phyloP scores from a whole-genome alignment of 352 stramenopile species.

The Globisporangium paroecandrum region DNA sequence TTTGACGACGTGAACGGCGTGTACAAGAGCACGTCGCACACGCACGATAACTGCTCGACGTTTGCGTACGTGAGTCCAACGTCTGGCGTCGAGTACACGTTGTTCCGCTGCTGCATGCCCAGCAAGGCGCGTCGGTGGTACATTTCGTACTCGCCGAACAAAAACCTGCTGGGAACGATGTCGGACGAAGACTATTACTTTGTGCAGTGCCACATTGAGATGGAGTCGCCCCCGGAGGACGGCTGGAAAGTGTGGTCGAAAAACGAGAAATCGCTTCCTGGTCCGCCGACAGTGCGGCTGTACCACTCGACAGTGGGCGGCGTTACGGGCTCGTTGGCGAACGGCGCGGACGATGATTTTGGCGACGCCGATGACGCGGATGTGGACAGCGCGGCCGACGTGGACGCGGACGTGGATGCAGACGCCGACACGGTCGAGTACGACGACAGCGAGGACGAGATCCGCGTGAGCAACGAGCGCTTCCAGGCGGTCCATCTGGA shows the following conservation, averaged over 20 bases:
- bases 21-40: conserved; percentile 85
- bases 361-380: conserved; percentile 35
- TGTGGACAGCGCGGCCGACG: conserved; percentile 67
- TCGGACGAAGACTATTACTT: conserved; percentile 89
- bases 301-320: conserved; percentile 60
- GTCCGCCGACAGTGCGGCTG: conserved; percentile 63
- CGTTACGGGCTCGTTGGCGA: conserved; percentile 1
- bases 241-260: conserved; percentile 88
- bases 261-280: conserved; percentile 70
- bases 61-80: conserved; percentile 49
- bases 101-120: conserved; percentile 98
- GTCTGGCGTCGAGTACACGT: conserved; percentile 83
- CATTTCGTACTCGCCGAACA: conserved; percentile 94
- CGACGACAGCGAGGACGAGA: conserved; percentile 88
- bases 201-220: conserved; percentile 74
- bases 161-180: conserved; percentile 78
- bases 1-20: conserved; percentile 91
- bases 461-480: conserved; percentile 86
- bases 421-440: conserved; percentile 87
- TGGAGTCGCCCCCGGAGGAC: conserved; percentile 69
- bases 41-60: conserved; percentile 75
- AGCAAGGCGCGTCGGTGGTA: conserved; percentile 98
- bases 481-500: conserved; percentile 87
- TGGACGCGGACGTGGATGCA: conserved; percentile 50
- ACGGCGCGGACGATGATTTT: conserved; percentile 20